Percentiles rank a stretch among this genome's conserved stretches.
phyloP scores from a whole-genome alignment of 2,329 filamentous ascomycete genomes.

The Cercospora zeae-maydis region DNA sequence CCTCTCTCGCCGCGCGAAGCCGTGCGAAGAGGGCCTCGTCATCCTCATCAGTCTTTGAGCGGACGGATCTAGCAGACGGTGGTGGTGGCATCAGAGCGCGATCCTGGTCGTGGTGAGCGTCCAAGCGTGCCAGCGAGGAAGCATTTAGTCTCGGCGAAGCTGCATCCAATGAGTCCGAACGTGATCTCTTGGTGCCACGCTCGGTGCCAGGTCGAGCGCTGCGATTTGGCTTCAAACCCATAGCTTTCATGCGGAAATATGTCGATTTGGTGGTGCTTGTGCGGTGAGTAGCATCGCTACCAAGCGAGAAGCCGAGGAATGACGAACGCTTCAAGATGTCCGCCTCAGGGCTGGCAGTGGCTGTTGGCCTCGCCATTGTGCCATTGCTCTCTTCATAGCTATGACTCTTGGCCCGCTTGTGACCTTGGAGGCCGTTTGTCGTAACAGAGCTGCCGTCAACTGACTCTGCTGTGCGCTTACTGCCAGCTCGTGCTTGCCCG shows the following conservation, averaged over 20 bases:
- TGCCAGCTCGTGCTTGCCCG: constrained; percentile 22
- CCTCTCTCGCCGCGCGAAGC: constrained; percentile 32
- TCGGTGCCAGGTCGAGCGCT: constrained; percentile 2
- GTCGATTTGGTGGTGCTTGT: constrained; percentile 48
- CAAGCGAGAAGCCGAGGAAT: constrained; percentile 31
- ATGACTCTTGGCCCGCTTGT: constrained; percentile 33
- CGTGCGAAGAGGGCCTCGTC: constrained; percentile 38
- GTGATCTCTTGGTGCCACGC: constrained; percentile 27
- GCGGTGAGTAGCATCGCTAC: constrained; percentile 26
- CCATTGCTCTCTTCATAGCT: constrained; percentile 28
- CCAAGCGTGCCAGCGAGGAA: constrained; percentile 13
- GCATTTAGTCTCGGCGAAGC: constrained; percentile 8
- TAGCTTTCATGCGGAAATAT: constrained; percentile 51
- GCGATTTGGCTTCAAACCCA: constrained; percentile 47
- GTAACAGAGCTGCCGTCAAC: constrained; percentile 19
- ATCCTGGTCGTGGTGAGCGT: constrained; percentile 8
- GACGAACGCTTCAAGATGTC: constrained; percentile 31
- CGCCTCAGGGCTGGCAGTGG: constrained; percentile 8
- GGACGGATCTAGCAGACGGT: constrained; percentile 15
- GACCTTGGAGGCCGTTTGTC: constrained; percentile 8
- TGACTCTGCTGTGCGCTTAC: constrained; percentile 29
- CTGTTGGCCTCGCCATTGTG: constrained; percentile 23
- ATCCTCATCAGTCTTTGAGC: constrained; percentile 26
- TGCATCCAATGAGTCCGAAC: constrained; percentile 22
- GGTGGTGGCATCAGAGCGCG: constrained; percentile 19